These are phyloP conservation scores for Beauveria rudraprayagi DNA, from an alignment of 2,329 filamentous ascomycete species.

Conservation along the genomic window DNA sequence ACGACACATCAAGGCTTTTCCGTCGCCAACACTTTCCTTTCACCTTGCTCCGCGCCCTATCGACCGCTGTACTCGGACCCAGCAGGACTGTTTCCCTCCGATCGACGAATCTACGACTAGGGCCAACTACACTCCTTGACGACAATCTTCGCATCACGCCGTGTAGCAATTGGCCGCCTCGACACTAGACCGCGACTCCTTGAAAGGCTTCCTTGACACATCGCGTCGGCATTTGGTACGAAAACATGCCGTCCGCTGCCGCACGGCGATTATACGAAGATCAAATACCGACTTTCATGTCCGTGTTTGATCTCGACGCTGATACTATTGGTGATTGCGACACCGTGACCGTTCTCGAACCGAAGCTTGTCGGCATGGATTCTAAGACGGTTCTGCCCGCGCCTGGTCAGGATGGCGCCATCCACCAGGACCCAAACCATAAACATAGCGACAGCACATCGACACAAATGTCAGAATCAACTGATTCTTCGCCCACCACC, in stretches of 20 bases:
- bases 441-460: constrained; percentile 72
- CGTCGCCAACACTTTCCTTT: constrained; percentile 13
- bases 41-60: constrained; percentile 15
- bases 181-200: no score
- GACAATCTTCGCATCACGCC: neutral
- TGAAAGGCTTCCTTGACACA: neutral
- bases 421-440: constrained; percentile 46
- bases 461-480: constrained; percentile 71
- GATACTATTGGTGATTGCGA: constrained; percentile 46
- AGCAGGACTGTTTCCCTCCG: constrained; percentile 10
- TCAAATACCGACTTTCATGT: constrained; percentile 69
- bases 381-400: constrained; percentile 30
- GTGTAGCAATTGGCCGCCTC: neutral
- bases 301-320: constrained; percentile 60
- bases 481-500: constrained; percentile 90
- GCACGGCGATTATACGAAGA: constrained; percentile 56
- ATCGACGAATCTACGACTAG: constrained; percentile 5
- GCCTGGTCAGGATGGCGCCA: constrained; percentile 29
- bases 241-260: constrained; percentile 54
- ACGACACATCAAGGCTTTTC: constrained; percentile 1
- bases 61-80: constrained; percentile 13
- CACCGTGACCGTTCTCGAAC: constrained; percentile 46
- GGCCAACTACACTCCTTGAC: neutral
- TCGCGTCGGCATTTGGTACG: constrained; percentile 4
- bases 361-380: constrained; percentile 43